Evolutionary conservation across 2,329 filamentous ascomycete species (phyloP).

Genomic region (Pleochaeta shiraiana): DNA sequence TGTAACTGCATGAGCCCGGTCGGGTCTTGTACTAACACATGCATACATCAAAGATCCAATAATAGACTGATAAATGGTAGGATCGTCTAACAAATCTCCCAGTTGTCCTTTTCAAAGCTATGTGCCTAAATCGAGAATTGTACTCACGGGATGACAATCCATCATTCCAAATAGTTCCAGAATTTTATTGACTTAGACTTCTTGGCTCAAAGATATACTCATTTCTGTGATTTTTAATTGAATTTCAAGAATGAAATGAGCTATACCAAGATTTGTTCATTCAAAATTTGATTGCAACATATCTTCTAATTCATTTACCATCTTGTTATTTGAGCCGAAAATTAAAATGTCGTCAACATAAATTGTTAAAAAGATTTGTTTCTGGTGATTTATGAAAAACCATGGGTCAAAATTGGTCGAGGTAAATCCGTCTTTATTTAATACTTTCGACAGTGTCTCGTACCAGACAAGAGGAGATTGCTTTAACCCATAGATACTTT

Average conservation of each 20-base stretch:
- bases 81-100: background rate
- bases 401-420: background rate
- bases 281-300: background rate
- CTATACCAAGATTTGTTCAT: background rate
- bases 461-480: constrained; percentile 1
- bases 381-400: background rate
- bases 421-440: background rate
- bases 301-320: background rate
- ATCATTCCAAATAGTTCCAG: background rate
- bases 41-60: constrained; percentile 4
- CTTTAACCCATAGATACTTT: constrained; percentile 3
- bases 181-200: background rate
- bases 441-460: background rate
- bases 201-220: background rate
- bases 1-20: background rate
- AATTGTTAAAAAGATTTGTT: background rate
- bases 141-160: background rate
- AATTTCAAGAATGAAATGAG: background rate
- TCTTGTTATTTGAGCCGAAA: background rate
- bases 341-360: background rate
- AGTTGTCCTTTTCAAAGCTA: background rate
- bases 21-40: background rate
- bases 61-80: background rate
- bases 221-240: background rate
- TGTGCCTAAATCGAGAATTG: background rate